Evolutionary conservation across 148 eudicot genomes (phyloP).

Genomic region (Vaccinium myrtillus): DNA sequence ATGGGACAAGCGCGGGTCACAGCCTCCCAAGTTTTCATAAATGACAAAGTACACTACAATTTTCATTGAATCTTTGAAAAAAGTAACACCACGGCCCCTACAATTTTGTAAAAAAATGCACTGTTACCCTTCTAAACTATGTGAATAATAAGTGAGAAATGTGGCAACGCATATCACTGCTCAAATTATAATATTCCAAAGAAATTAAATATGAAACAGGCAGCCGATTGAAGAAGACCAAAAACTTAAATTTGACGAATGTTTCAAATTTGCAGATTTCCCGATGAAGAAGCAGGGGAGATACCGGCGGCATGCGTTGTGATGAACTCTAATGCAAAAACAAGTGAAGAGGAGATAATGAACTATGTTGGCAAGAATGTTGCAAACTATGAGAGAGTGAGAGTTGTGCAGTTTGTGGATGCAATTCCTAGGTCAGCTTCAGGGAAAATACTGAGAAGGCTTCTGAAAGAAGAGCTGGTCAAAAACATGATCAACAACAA

Average conservation of each 20-base stretch:
- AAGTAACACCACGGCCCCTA: background rate
- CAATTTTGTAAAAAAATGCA: background rate
- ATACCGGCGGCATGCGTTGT: constrained; percentile 94
- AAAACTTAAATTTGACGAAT: background rate
- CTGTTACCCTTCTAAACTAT: background rate
- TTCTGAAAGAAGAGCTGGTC: constrained; percentile 40
- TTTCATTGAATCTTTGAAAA: background rate
- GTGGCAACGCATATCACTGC: background rate
- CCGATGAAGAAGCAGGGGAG: constrained; percentile 94
- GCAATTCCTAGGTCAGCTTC: constrained; percentile 79
- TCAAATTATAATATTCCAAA: background rate
- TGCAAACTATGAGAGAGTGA: constrained; percentile 68
- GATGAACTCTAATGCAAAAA: constrained; percentile 47
- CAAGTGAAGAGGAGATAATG: constrained; percentile 70
- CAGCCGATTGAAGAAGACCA: background rate
- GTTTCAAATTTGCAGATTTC: constrained; percentile 39
- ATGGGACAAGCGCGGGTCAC: background rate
- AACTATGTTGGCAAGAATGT: constrained; percentile 68
- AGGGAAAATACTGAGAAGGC: constrained; percentile 51
- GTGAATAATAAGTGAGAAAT: background rate
- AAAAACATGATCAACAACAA: constrained; percentile 9
- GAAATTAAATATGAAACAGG: background rate
- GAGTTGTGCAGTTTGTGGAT: constrained; percentile 69
- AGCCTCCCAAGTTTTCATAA: background rate
- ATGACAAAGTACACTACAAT: too few relatives aligned